phyloP scores from a whole-genome alignment of 257 asterid species.

The Solanum boliviense region DNA sequence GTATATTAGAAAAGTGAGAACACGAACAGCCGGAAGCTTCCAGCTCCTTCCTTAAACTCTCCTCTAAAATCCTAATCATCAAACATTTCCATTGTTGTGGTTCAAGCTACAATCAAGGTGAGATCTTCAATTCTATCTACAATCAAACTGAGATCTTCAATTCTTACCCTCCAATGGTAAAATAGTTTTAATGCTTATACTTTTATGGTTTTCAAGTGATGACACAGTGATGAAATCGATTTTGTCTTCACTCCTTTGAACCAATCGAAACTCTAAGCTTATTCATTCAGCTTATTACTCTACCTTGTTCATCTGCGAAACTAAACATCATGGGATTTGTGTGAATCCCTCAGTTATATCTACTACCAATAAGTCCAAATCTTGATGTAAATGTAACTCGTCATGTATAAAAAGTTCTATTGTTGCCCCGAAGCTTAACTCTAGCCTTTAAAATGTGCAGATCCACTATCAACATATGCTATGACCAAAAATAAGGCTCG shows the following conservation, averaged over 20 bases:
- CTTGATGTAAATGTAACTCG: background rate
- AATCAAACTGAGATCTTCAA: too few relatives aligned
- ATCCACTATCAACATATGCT: background rate
- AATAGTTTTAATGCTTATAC: background rate
- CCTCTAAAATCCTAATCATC: too few relatives aligned
- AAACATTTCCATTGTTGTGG: background rate
- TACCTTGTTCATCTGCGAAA: background rate
- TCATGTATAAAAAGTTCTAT: background rate
- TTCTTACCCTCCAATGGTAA: background rate
- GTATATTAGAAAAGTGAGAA: too few relatives aligned
- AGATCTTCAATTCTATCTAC: too few relatives aligned
- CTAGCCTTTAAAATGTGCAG: background rate
- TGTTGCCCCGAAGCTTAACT: background rate
- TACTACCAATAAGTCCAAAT: too few relatives aligned
- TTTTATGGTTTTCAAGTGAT: background rate
- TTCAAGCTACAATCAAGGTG: too few relatives aligned
- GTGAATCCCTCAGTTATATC: background rate
- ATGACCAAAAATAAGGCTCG: background rate
- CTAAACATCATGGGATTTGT: background rate
- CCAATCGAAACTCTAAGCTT: background rate
- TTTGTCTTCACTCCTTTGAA: background rate
- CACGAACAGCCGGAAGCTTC: too few relatives aligned
- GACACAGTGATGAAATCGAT: background rate
- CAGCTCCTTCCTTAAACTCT: too few relatives aligned
- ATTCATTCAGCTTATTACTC: background rate